These are phyloP conservation scores for Claviceps pazoutovae DNA, from an alignment of 2,329 filamentous ascomycete genomes.

Conservation along the genomic window DNA sequence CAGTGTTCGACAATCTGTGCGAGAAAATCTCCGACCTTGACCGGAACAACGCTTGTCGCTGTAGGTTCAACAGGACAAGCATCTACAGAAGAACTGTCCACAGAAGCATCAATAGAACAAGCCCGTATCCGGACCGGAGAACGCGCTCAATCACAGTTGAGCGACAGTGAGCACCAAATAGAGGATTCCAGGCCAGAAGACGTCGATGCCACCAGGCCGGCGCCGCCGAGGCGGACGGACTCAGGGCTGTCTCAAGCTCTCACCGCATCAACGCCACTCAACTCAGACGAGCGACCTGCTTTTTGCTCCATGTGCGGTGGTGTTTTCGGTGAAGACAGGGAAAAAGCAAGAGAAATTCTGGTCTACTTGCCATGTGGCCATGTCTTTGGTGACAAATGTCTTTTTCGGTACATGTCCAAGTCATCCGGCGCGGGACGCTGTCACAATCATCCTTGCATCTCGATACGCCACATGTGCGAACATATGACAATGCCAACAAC, in stretches of 20 bases:
- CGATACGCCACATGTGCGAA: constrained; percentile 11
- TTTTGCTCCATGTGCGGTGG: constrained; percentile 6
- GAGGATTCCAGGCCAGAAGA: background rate
- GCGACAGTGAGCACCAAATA: background rate
- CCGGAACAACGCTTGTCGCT: background rate
- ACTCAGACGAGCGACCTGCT: background rate
- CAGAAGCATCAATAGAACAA: background rate
- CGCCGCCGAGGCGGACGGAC: background rate
- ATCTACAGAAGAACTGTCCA: background rate
- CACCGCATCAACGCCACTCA: background rate
- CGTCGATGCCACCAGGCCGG: background rate
- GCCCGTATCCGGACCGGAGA: background rate
- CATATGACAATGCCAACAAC: constrained; percentile 5
- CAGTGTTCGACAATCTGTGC: background rate
- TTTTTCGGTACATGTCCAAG: constrained; percentile 6
- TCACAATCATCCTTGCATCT: constrained; percentile 5
- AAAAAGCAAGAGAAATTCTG: constrained; percentile 5
- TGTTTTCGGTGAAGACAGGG: background rate
- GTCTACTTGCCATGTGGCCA: constrained; percentile 16
- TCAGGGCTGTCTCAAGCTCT: constrained; percentile 1
- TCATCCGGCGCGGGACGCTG: constrained; percentile 2
- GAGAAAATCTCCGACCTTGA: background rate
- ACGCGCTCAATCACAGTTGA: background rate
- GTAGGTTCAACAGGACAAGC: background rate
- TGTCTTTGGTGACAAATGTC: constrained; percentile 12